Conservation (phyloP, 768 basidiomycete species). For the Inosperma sp. region DNA sequence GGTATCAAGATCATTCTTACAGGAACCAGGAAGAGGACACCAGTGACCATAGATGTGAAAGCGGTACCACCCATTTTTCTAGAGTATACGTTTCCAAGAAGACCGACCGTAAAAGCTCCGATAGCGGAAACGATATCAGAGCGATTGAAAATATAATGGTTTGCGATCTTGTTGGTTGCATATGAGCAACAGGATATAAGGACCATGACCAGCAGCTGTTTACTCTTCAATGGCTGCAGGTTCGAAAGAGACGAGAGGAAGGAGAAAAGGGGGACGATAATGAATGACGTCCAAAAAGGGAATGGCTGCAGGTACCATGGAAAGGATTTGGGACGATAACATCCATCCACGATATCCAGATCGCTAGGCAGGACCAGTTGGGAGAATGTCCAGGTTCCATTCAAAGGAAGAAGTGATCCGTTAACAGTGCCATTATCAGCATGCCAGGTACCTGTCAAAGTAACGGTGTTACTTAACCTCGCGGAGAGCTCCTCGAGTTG, state of each 20-base stretch:
- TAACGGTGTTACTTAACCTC: constrained; percentile 43
- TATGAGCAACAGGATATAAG: constrained; percentile 77
- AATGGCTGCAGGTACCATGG: constrained; percentile 81
- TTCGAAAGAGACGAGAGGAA: constrained; percentile 69
- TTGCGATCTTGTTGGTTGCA: constrained; percentile 75
- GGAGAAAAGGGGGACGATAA: constrained; percentile 75
- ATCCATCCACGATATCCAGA: constrained; percentile 55
- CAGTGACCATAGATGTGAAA: constrained; percentile 88
- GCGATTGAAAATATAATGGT: constrained; percentile 80
- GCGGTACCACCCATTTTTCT: constrained; percentile 80
- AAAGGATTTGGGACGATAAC: constrained; percentile 60
- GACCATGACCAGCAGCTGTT: constrained; percentile 78
- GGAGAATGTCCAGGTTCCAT: constrained; percentile 65
- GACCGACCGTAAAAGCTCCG: constrained; percentile 76
- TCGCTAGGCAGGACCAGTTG: constrained; percentile 44
- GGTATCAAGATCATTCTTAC: constrained; percentile 41
- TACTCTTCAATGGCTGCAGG: constrained; percentile 68
- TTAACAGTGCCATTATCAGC: constrained; percentile 49
- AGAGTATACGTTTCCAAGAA: constrained; percentile 78
- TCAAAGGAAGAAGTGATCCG: constrained; percentile 39
- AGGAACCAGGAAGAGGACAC: constrained; percentile 82
- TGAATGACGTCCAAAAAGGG: constrained; percentile 70
- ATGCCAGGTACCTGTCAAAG: constrained; percentile 62
- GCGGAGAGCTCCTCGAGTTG: constrained; percentile 52
- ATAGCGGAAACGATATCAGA: constrained; percentile 83